Evolutionary conservation across 305 asterid species (phyloP).

Genomic region (Plantago rigida): DNA sequence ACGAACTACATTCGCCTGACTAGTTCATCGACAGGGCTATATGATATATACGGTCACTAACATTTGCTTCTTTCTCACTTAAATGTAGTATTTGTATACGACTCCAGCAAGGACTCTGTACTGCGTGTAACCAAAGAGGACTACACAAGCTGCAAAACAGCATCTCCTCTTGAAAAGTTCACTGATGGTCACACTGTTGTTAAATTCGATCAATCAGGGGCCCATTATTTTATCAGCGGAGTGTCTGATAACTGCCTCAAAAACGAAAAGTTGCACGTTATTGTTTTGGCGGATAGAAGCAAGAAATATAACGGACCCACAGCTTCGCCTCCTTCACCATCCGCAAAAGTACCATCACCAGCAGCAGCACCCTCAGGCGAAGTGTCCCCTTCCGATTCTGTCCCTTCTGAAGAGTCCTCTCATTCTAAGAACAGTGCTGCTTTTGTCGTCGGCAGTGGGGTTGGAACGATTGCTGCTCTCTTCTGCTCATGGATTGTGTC

Average conservation of each 20-base stretch:
- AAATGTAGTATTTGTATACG: constrained; percentile 58
- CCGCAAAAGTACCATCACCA: constrained; percentile 2
- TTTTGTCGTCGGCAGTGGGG: not conserved
- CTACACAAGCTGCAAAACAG: constrained; percentile 56
- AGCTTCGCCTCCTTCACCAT: constrained; percentile 32
- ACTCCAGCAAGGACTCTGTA: constrained; percentile 37
- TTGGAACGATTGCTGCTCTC: constrained; percentile 4
- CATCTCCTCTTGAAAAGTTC: constrained; percentile 41
- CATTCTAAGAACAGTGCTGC: constrained; percentile 13
- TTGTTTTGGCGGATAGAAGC: constrained; percentile 78
- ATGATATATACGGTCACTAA: not conserved
- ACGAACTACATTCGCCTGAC: no score
- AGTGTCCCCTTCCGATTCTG: constrained; percentile 29
- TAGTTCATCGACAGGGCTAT: not conserved
- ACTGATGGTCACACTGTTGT: constrained; percentile 55
- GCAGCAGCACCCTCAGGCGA: constrained; percentile 35
- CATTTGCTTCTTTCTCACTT: not conserved
- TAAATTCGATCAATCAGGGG: constrained; percentile 56
- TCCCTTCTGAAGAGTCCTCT: constrained; percentile 11
- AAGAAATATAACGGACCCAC: constrained; percentile 26
- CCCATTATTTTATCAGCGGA: constrained; percentile 79
- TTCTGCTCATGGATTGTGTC: constrained; percentile 4
- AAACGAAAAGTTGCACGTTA: constrained; percentile 53
- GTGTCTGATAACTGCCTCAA: constrained; percentile 56
- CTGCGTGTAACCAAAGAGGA: constrained; percentile 54